phyloP scores from a whole-genome alignment of 169 alveolate genomes.

The Plasmodium fragile region DNA sequence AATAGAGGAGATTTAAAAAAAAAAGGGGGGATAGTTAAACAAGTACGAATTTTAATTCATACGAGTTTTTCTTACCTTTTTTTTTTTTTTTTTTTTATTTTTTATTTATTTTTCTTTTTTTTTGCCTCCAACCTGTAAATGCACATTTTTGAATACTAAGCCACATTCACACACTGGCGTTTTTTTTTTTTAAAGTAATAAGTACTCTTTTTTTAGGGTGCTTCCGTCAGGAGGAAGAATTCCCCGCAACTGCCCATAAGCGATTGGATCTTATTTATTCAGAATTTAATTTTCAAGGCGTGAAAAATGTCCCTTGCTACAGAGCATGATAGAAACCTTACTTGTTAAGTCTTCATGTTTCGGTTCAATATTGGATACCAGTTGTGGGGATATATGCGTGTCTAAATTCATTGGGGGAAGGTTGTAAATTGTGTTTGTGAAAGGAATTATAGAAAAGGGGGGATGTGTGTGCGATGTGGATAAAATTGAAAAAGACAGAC shows the following conservation, averaged over 20 bases:
- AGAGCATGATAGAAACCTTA: neutral
- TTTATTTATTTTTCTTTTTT: neutral
- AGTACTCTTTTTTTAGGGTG: neutral
- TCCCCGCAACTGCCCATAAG: constrained; percentile 3
- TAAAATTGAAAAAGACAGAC: neutral
- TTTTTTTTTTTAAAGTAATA: neutral
- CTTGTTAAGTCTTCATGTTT: constrained; percentile 1
- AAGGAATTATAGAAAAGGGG: neutral
- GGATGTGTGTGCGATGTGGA: neutral
- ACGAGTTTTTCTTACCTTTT: neutral
- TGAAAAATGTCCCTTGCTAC: neutral
- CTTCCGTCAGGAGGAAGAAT: neutral
- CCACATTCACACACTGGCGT: neutral
- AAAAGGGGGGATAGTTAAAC: neutral
- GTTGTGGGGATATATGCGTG: neutral
- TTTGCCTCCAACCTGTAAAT: neutral
- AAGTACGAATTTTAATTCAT: neutral
- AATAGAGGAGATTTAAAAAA: neutral
- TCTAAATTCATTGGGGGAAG: constrained; percentile 1
- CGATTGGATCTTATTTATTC: neutral
- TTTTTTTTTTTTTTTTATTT: neutral
- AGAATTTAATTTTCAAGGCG: neutral
- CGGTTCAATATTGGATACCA: constrained; percentile 2
- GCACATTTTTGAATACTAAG: neutral
- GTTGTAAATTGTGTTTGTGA: neutral